A percentile compares a stretch with the other conserved stretches of the same genome.
Conservation (phyloP, 108 stramenopile species). For the Nitzschia putrida region DNA sequence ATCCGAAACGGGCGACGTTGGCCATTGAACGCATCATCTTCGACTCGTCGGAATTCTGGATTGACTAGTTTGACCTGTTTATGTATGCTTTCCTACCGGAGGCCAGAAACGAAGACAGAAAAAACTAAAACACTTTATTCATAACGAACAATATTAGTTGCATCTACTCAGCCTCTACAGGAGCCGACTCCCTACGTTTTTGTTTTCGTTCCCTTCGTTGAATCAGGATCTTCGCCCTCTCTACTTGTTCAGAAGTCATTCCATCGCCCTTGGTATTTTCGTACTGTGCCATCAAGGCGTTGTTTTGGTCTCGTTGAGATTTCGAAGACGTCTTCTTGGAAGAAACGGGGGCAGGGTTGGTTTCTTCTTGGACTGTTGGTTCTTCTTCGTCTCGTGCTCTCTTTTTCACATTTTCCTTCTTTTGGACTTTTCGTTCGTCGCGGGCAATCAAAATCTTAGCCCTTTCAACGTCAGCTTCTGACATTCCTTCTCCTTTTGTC, state of each 20-base stretch:
- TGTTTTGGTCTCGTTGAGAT: slow-evolving; percentile 11
- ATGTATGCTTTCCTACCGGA: no score
- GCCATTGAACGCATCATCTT: no score
- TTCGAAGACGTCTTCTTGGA: not conserved
- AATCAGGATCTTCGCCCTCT: slow-evolving; percentile 23
- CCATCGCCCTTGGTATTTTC: slow-evolving; percentile 5
- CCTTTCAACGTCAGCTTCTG: slow-evolving; percentile 24
- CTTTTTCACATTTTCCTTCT: slow-evolving; percentile 1
- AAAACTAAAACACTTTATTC: no score
- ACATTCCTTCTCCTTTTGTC: slow-evolving; percentile 34
- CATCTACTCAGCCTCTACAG: slow-evolving; percentile 12
- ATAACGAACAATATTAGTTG: no score
- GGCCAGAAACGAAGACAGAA: no score
- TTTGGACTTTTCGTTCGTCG: slow-evolving; percentile 24
- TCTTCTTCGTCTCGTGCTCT: not conserved
- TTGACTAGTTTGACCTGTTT: no score
- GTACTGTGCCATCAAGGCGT: not conserved
- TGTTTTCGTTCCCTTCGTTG: slow-evolving; percentile 25
- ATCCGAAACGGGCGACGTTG: no score
- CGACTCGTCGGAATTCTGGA: no score
- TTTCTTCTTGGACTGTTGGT: not conserved
- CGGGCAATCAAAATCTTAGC: slow-evolving; percentile 33
- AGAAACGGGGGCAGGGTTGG: not conserved
- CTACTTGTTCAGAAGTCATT: slow-evolving; percentile 13
- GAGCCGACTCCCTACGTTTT: slow-evolving; percentile 11